A percentile compares a stretch with the other conserved stretches of the same genome.
phyloP scores from a whole-genome alignment of 495 filamentous ascomycete species.

The Tuber microsphaerosporum region DNA sequence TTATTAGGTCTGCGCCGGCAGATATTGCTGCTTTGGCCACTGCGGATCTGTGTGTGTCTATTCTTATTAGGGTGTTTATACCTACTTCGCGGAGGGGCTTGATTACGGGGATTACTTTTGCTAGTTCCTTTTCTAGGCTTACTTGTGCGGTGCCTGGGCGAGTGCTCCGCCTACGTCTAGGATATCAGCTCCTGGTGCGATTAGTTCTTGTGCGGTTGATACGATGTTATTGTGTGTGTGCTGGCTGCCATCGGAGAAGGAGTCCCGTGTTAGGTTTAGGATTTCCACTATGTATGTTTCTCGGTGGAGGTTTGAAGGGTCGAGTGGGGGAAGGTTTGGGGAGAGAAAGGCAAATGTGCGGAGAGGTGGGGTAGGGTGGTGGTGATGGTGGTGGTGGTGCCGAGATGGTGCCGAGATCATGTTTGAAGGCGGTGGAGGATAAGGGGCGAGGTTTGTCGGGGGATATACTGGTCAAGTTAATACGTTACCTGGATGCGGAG shows the following conservation, averaged over 20 bases:
- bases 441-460: conserved; percentile 34
- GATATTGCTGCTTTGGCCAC: conserved; percentile 75
- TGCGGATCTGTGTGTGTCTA: conserved; percentile 84
- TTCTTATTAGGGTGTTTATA: conserved; percentile 60
- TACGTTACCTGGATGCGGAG: background rate
- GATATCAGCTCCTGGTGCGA: conserved; percentile 65
- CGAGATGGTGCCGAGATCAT: conserved; percentile 61
- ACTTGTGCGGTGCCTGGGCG: conserved; percentile 65
- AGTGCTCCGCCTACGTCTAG: conserved; percentile 91
- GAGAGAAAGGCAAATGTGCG: conserved; percentile 68
- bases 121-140: conserved; percentile 61
- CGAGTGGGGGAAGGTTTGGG: conserved; percentile 52
- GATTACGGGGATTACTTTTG: conserved; percentile 72
- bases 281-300: conserved; percentile 84
- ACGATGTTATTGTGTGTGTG: conserved; percentile 48
- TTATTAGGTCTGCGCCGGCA: conserved; percentile 87
- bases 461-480: conserved; percentile 26
- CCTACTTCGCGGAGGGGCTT: conserved; percentile 61
- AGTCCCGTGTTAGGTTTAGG: conserved; percentile 91
- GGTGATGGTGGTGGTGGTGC: conserved; percentile 48
- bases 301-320: conserved; percentile 56
- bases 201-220: conserved; percentile 52
- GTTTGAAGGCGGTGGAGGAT: conserved; percentile 42
- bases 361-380: conserved; percentile 48
- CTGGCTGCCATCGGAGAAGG: conserved; percentile 84